Base-by-base conservation (phyloP, 2,329 filamentous ascomycete species). In the Monosporascus sp. region DNA sequence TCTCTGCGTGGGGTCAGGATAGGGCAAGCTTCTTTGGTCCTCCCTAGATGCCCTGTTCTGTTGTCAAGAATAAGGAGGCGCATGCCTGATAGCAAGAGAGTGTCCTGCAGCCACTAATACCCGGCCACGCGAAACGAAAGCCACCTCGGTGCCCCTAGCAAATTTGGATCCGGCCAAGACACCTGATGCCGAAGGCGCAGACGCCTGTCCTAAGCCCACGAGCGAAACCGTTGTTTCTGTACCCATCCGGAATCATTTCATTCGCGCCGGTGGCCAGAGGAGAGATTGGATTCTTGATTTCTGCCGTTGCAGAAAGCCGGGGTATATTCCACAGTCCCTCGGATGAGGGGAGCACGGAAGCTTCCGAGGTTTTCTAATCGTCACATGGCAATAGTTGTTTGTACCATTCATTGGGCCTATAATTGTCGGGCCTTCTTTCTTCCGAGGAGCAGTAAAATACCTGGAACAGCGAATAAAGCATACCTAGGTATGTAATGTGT, bases 261-360 rank as follows among this genome's bases (percentile, higher is more conserved):
- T 73, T 79, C 18, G 77, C 74, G 3, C 93, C 93, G 88, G 80
- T 87, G 0, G 83, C 88, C 0, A 77, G 88, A n/a, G 88, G 89
- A 1, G 89, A 94, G 65, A 89, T 93, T 36, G 88, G 88, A 0
- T 90, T 90, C 56, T 67, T 93, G 44, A 89, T 94, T 55, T 84
- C 85, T 1, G 82, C 85, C 0, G 67, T 91, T 0, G 86, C 86
- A 0, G 78, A 89, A 60, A 76, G 72, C 46, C 72, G 74, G 1
- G 72, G 73, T 0, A 67, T 78, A 15, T 79, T 79, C 48, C 56
- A 55, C 3, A 49, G 47, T 6, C 34, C 54, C 3, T 59, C 60
- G 5, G 57, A 60, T 25, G 17, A 46, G 39, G 51, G 53, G 1
- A 4, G 38, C 45, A 15, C 54, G 17, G n/a, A 52, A 25, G 39